These are phyloP conservation scores for Hypoxylon rubiginosum DNA, from an alignment of 2,329 filamentous ascomycete species.

Conservation along the genomic window DNA sequence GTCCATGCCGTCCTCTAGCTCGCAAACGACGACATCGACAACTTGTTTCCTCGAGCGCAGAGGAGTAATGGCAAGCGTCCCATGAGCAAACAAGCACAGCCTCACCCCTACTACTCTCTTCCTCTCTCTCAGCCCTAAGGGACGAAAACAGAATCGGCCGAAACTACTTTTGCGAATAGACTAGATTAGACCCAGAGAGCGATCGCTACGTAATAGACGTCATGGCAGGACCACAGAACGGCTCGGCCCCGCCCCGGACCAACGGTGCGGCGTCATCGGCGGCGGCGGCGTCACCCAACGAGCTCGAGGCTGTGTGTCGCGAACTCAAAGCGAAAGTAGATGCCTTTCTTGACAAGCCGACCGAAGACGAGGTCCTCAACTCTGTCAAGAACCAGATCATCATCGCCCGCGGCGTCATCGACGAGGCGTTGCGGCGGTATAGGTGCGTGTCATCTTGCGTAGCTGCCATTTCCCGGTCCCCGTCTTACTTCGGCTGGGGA, in stretches of 20 bases:
- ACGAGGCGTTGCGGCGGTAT: constrained; percentile 81
- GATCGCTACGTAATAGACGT: neutral
- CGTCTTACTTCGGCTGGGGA: too few relatives aligned
- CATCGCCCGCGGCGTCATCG: constrained; percentile 78
- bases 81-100: constrained; percentile 13
- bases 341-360: constrained; percentile 73
- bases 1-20: neutral
- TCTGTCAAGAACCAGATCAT: constrained; percentile 81
- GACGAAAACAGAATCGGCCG: neutral
- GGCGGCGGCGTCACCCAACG: constrained; percentile 14
- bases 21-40: constrained; percentile 11
- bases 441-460: constrained; percentile 64
- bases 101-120: neutral
- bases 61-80: constrained; percentile 24
- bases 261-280: constrained; percentile 20
- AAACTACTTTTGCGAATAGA: neutral
- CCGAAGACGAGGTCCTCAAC: constrained; percentile 68
- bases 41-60: constrained; percentile 3
- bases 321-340: constrained; percentile 71
- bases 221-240: neutral
- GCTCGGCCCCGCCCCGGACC: constrained; percentile 7
- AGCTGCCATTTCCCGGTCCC: too few relatives aligned
- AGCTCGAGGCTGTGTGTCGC: constrained; percentile 35
- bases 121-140: constrained; percentile 9
- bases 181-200: neutral